These are phyloP conservation scores for Clavispora vitiphila DNA, from an alignment of 805 yeast species.

Conservation along the genomic window DNA sequence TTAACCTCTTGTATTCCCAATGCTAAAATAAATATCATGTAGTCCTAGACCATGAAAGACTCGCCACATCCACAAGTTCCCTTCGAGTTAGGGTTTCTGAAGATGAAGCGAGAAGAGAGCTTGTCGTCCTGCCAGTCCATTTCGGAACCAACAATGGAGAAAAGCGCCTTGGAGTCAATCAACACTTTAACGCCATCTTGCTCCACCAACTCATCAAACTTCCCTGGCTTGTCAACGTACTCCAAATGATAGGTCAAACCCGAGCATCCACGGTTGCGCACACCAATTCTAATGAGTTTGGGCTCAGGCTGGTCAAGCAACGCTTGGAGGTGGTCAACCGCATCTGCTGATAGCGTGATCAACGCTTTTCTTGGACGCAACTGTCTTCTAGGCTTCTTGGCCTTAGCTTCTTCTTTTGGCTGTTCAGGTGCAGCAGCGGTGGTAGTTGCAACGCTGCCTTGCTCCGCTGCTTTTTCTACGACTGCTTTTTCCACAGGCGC, in stretches of 20 bases:
- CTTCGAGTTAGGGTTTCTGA: conserved; percentile 92
- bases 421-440: conserved; percentile 15
- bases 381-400: conserved; percentile 45
- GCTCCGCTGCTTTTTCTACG: background rate
- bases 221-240: conserved; percentile 86
- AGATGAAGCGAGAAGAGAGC: conserved; percentile 80
- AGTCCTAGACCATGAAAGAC: conserved; percentile 81
- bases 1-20: conserved; percentile 6
- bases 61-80: conserved; percentile 99
- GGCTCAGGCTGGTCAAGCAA: conserved; percentile 81
- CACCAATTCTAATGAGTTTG: conserved; percentile 85
- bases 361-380: conserved; percentile 87
- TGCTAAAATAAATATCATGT: conserved; percentile 1
- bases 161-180: conserved; percentile 92
- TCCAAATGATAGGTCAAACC: conserved; percentile 90
- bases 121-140: conserved; percentile 99
- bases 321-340: conserved; percentile 63
- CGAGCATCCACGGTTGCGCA: conserved; percentile 94
- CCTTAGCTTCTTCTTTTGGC: background rate
- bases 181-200: conserved; percentile 92
- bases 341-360: conserved; percentile 72
- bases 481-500: conserved; percentile 2
- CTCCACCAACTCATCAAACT: conserved; percentile 87
- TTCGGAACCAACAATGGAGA: conserved; percentile 92
- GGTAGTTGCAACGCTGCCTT: background rate